phyloP scores from a whole-genome alignment of 345 rosid genomes.

The Kernera saxatilis region DNA sequence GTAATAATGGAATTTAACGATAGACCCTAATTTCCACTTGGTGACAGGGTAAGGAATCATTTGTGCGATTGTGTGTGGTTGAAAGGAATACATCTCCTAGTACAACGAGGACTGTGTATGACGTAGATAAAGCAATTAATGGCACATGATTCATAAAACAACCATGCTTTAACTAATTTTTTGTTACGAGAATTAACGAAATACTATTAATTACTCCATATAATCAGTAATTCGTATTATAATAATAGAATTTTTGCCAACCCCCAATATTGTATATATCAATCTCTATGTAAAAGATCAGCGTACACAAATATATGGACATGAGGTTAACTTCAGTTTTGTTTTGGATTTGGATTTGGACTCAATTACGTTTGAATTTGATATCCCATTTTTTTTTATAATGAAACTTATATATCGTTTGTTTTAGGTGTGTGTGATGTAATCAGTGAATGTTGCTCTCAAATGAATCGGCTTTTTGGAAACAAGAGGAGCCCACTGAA shows the following conservation, averaged over 20 bases:
- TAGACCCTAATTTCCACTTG: neutral
- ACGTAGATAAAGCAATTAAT: constrained; percentile 12
- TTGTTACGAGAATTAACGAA: neutral
- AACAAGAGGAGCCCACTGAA: constrained; percentile 27
- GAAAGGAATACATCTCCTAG: neutral
- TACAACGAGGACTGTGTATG: constrained; percentile 20
- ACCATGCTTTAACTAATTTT: neutral
- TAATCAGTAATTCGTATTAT: neutral
- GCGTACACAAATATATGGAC: neutral
- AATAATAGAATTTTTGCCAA: neutral
- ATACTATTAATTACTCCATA: neutral
- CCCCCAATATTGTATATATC: too few relatives aligned
- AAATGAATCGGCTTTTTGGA: constrained; percentile 14
- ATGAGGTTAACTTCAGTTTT: neutral
- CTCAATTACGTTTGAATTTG: neutral
- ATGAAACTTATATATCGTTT: too few relatives aligned
- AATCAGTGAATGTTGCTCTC: constrained; percentile 12
- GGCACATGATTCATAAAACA: neutral
- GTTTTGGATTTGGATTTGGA: neutral
- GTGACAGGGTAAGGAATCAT: constrained; percentile 8
- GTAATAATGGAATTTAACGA: neutral
- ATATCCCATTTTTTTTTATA: neutral
- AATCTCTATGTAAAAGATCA: neutral
- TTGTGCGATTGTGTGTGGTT: constrained; percentile 14
- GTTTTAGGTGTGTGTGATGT: neutral